phyloP scores from a whole-genome alignment of 805 yeast genomes.

The Grigorovia transvaalensis region DNA sequence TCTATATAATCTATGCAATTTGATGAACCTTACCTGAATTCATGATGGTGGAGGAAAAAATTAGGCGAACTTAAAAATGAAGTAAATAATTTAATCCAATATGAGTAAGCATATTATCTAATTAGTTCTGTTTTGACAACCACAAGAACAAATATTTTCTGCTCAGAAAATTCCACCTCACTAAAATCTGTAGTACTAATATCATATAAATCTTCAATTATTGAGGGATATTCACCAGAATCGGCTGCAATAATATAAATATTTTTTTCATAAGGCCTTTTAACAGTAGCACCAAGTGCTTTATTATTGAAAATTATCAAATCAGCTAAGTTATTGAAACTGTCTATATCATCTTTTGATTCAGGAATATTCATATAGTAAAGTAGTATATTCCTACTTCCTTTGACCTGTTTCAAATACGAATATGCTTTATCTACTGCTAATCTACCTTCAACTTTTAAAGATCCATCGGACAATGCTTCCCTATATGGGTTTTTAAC shows the following conservation, averaged over 20 bases:
- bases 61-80: neutral
- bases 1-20: neutral
- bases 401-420: conserved; percentile 15
- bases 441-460: conserved; percentile 27
- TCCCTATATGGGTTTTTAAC: conserved; percentile 8
- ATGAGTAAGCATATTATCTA: neutral
- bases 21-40: neutral
- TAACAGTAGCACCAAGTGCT: conserved; percentile 16
- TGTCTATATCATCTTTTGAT: conserved; percentile 10
- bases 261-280: conserved; percentile 14
- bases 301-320: conserved; percentile 12
- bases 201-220: conserved; percentile 2
- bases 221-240: conserved; percentile 10
- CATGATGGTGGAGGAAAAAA: too few relatives aligned
- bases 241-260: conserved; percentile 29
- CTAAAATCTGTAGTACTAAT: neutral
- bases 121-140: conserved; percentile 16
- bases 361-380: conserved; percentile 9
- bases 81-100: neutral
- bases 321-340: conserved; percentile 13
- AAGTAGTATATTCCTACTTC: conserved; percentile 13
- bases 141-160: conserved; percentile 10
- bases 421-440: conserved; percentile 16
- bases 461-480: conserved; percentile 28
- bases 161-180: conserved; percentile 3